Conservation (phyloP, 768 basidiomycete species). For the Krasilnikovozyma curviuscula region DNA sequence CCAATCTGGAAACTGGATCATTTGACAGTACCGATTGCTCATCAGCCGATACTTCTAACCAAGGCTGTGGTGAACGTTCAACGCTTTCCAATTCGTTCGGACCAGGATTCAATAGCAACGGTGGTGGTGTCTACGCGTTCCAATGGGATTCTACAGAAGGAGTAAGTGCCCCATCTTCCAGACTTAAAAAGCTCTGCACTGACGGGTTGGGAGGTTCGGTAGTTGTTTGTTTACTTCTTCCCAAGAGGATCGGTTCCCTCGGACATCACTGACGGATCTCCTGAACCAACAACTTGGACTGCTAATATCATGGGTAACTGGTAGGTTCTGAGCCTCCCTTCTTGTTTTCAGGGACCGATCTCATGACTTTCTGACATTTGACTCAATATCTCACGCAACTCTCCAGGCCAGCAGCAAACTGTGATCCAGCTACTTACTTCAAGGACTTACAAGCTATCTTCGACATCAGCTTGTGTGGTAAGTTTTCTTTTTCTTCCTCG, state of each 20-base stretch:
- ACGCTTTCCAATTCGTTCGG: constrained; percentile 49
- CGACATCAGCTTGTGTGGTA: constrained; percentile 52
- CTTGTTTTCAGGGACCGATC: too few species aligned
- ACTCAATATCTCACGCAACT: too few species aligned
- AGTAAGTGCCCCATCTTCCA: too few species aligned
- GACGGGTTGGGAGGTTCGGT: too few species aligned
- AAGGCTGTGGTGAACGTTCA: constrained; percentile 60
- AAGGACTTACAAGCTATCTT: constrained; percentile 56
- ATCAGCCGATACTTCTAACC: constrained; percentile 24
- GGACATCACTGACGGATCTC: constrained; percentile 53
- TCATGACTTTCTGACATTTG: too few species aligned
- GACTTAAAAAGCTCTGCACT: too few species aligned
- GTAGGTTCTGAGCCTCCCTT: too few species aligned
- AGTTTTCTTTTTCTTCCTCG: too few species aligned
- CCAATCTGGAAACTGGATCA: constrained; percentile 21
- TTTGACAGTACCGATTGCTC: constrained; percentile 24
- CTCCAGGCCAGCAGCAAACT: too few species aligned
- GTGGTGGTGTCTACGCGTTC: constrained; percentile 80
- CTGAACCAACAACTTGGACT: constrained; percentile 60
- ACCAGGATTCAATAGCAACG: constrained; percentile 61
- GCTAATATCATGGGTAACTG: constrained; percentile 54
- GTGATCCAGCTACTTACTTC: constrained; percentile 64
- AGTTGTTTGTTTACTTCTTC: too few species aligned
- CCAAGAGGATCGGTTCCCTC: constrained; percentile 48
- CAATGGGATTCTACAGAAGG: too few species aligned